Conservation (phyloP, 2,329 filamentous ascomycete species). For the Sporothrix brunneoviolacea region DNA sequence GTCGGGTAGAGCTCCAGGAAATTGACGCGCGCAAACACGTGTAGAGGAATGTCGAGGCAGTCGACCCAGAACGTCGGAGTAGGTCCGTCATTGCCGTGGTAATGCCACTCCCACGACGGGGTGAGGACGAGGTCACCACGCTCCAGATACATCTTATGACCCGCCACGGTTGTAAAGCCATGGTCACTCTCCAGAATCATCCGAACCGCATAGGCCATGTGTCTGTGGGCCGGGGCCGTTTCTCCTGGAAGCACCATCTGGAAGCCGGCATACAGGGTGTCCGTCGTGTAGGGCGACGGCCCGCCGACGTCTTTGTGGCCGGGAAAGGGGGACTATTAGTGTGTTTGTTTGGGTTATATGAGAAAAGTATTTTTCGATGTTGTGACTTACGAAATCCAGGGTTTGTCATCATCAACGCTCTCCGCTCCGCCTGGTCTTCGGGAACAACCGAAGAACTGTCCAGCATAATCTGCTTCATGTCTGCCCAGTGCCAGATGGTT, state of each 20-base stretch:
- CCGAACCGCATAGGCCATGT: constrained; percentile 49
- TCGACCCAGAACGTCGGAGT: constrained; percentile 53
- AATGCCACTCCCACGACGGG: constrained; percentile 52
- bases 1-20: constrained; percentile 44
- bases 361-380: too few relatives aligned
- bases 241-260: constrained; percentile 52
- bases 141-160: constrained; percentile 43
- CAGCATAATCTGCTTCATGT: constrained; percentile 22
- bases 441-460: constrained; percentile 22
- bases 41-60: constrained; percentile 48
- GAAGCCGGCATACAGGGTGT: constrained; percentile 51
- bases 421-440: constrained; percentile 24
- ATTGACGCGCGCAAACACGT: constrained; percentile 43
- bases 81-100: constrained; percentile 51
- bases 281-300: constrained; percentile 45
- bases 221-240: constrained; percentile 47
- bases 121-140: constrained; percentile 52
- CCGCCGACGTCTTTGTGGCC: not conserved
- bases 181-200: constrained; percentile 51
- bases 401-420: constrained; percentile 27
- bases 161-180: constrained; percentile 52
- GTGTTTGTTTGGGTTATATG: not conserved
- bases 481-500: constrained; percentile 21
- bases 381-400: constrained; percentile 18
- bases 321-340: not conserved